Evolutionary conservation across 2,329 filamentous ascomycete genomes (phyloP), one percentile per base, ranked within the genome.

Genomic region (Monosporascus sp.): DNA sequence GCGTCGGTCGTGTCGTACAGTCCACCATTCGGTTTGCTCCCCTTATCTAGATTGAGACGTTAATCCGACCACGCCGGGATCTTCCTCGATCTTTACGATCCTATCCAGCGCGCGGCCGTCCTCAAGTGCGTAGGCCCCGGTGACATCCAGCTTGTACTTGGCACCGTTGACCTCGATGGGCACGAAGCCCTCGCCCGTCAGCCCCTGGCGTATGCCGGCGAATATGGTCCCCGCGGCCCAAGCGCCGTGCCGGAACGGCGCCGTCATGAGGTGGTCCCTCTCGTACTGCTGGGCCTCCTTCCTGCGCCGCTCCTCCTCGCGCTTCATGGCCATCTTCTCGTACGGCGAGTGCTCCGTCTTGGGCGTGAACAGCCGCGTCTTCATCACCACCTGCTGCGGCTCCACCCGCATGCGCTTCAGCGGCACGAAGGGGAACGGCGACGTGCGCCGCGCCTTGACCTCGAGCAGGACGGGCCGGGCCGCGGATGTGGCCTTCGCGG

Each of bases 41-140:
- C 25, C 27, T 51, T 25, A 35, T 35, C 31, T 14, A 14, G 25
- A 35, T 18, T 44, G 41, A 35, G 54, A 52, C 17, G 48, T 47
- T 22, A 55, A 35, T 35, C 48, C 50, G 45, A 54, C 58, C 48
- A 60, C 31, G 4, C 24, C 9, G 22, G 48, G 54, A 49, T 66
- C 63, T 53, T 62, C 53, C 60, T 69, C 63, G 25, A 75, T 63
- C 53, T 59, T 63, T 35, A 81, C 74, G 39, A 87, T 62, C 57
- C 78, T 74, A 67, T 86, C 83, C 50, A 87, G 64, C 3, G 80
- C 80, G 51, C 72, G 74, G 44, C 85, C 85, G 4, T 78, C 73
- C 41, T 86, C 83, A 48, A 85, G 72, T 22, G 79, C 79, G 71
- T 80, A 84, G 1, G 80, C 82, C 39, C 75, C 75, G 3, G 72